A percentile compares a stretch with the other conserved stretches of the same genome.
Conservation (phyloP, 1,284 basidiomycete species). For the Mycena sp. region DNA sequence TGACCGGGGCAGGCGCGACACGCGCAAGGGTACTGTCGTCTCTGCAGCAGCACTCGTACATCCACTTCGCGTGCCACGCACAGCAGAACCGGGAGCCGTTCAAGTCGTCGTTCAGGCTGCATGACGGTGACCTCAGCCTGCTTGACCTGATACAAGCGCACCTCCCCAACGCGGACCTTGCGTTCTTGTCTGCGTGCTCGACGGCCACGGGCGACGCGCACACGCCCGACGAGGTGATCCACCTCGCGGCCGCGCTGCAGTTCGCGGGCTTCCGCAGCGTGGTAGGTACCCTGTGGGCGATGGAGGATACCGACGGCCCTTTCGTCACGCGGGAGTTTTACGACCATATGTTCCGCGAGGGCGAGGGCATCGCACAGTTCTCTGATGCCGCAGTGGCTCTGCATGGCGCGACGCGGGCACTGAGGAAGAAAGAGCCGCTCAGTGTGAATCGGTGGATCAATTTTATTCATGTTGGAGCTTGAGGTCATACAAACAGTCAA, state of each 20-base stretch:
- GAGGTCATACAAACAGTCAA: neutral
- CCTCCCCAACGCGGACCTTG: constrained; percentile 32
- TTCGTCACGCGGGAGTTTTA: constrained; percentile 1
- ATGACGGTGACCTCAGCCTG: constrained; percentile 17
- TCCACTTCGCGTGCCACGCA: constrained; percentile 38
- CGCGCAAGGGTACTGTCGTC: constrained; percentile 21
- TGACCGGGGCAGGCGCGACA: constrained; percentile 30
- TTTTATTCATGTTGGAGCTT: constrained; percentile 9
- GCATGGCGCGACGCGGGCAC: neutral
- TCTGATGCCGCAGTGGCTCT: neutral
- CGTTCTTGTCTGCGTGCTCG: constrained; percentile 42
- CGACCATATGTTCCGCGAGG: neutral
- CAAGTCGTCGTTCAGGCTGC: constrained; percentile 6
- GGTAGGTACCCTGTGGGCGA: constrained; percentile 40
- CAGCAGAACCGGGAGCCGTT: constrained; percentile 16
- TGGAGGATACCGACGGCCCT: constrained; percentile 3
- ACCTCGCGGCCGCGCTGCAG: constrained; percentile 40
- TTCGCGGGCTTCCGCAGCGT: constrained; percentile 38
- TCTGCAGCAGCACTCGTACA: constrained; percentile 35
- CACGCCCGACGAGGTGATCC: constrained; percentile 34
- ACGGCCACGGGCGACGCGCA: constrained; percentile 33
- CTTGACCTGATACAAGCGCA: constrained; percentile 20
- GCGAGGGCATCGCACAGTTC: neutral
- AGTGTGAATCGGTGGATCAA: constrained; percentile 9
- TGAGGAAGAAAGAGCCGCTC: constrained; percentile 1